Conservation (phyloP, 2,329 filamentous ascomycete species). For the Stagonosporopsis rhizophila region DNA sequence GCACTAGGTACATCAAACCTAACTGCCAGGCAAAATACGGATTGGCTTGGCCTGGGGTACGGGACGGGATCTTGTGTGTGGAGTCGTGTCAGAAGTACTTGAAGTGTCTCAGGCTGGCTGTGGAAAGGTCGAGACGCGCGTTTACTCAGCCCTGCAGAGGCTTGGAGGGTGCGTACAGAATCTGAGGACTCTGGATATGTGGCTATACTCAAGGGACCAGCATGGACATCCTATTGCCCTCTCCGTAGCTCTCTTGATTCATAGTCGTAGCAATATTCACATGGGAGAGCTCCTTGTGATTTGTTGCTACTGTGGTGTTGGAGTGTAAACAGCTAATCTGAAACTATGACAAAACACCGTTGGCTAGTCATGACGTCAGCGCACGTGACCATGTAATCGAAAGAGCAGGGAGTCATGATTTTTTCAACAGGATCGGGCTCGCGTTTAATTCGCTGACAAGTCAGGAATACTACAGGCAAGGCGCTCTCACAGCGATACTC, state of each 20-base stretch:
- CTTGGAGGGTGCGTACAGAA: not conserved
- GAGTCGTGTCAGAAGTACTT: constrained; percentile 33
- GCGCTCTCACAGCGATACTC: not conserved
- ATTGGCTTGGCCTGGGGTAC: constrained; percentile 24
- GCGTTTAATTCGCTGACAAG: not conserved
- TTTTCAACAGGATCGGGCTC: not conserved
- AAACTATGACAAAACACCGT: constrained; percentile 14
- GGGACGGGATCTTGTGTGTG: constrained; percentile 22
- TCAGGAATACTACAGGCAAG: not conserved
- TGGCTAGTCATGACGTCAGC: not conserved
- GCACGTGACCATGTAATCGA: not conserved
- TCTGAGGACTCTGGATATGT: not conserved
- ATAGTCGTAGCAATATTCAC: not conserved
- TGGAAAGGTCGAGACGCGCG: constrained; percentile 23
- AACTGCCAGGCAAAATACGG: constrained; percentile 14
- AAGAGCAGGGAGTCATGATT: not conserved
- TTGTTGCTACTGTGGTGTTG: not conserved
- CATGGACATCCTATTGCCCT: not conserved
- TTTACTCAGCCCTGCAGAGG: not conserved
- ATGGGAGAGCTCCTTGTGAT: not conserved
- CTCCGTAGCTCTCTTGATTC: not conserved
- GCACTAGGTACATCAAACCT: constrained; percentile 23
- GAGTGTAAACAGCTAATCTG: not conserved
- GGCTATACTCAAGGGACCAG: not conserved
- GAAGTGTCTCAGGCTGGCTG: constrained; percentile 31